Conservation (phyloP, 345 rosid species). For the Lumnitzera racemosa region DNA sequence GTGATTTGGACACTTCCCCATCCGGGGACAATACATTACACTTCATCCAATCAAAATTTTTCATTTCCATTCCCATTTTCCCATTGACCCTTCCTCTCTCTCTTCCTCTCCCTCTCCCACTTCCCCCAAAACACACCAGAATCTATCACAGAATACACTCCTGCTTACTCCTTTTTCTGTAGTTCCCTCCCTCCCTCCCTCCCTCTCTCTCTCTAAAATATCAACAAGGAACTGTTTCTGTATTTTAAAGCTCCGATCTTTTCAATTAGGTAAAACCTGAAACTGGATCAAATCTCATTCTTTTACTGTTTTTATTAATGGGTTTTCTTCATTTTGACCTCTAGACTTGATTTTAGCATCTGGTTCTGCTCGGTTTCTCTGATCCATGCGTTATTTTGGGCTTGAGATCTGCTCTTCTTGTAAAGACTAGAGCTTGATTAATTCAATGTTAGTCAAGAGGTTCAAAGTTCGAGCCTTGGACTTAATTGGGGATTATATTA, state of each 20-base stretch:
- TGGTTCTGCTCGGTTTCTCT: slow-evolving; percentile 19
- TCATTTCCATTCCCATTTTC: slow-evolving; percentile 1
- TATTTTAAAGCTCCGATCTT: no score
- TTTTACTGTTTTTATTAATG: not conserved
- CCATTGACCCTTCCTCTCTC: not conserved
- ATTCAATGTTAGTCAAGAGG: slow-evolving; percentile 4
- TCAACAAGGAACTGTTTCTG: no score
- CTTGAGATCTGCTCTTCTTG: slow-evolving; percentile 39
- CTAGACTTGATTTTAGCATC: slow-evolving; percentile 19
- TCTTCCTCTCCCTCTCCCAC: not conserved
- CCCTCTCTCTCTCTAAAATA: no score
- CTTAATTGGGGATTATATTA: slow-evolving; percentile 8
- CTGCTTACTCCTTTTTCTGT: not conserved
- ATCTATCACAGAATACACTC: no score
- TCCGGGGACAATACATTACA: no score
- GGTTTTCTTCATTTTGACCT: slow-evolving; percentile 11
- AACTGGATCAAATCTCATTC: no score
- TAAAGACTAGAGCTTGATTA: slow-evolving; percentile 10
- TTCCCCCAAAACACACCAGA: no score
- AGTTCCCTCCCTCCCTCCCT: not conserved
- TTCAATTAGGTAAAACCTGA: no score
- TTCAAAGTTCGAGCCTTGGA: slow-evolving; percentile 4
- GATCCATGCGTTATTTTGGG: slow-evolving; percentile 8
- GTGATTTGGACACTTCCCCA: no score
- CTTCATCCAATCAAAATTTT: slow-evolving; percentile 24